Evolutionary conservation across 2,329 filamentous ascomycete genomes (phyloP).

Genomic region (Fusarium sacchari): DNA sequence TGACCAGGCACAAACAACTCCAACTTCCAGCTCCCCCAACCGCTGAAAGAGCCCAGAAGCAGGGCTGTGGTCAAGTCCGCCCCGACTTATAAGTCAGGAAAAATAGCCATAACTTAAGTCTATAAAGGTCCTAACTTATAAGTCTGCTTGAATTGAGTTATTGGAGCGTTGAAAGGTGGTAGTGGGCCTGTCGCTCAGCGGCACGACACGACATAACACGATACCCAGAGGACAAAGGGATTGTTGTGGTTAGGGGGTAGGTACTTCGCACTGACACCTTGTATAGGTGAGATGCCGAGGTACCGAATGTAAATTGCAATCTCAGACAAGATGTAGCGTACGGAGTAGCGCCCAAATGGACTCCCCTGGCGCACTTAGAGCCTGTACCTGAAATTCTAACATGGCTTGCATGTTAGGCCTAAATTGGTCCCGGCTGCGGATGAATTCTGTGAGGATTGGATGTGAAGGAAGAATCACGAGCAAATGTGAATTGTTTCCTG

Average conservation of each 20-base stretch:
- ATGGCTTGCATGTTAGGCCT: constrained; percentile 6
- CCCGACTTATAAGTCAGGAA: too few relatives aligned
- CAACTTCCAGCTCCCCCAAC: constrained; percentile 17
- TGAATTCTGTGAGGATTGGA: constrained; percentile 14
- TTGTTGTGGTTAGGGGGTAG: constrained; percentile 10
- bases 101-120: too few relatives aligned
- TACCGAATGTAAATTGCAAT: constrained; percentile 13
- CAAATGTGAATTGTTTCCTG: not conserved
- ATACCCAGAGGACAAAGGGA: constrained; percentile 6
- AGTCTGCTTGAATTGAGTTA: too few relatives aligned
- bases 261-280: not conserved
- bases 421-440: not conserved
- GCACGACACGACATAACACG: constrained; percentile 6
- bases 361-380: constrained; percentile 17
- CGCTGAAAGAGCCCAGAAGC: not conserved
- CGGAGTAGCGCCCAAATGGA: constrained; percentile 22
- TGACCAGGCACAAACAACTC: constrained; percentile 21
- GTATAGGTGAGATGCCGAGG: constrained; percentile 15
- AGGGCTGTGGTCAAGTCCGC: not conserved
- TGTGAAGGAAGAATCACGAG: constrained; percentile 6
- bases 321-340: constrained; percentile 9
- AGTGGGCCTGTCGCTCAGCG: constrained; percentile 8
- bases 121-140: too few relatives aligned
- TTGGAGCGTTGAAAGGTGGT: too few relatives aligned
- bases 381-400: constrained; percentile 30